Evolutionary conservation across 495 filamentous ascomycete species (phyloP), one percentile per base, ranked within the genome.

Genomic region (Lentithecium fluviatile): DNA sequence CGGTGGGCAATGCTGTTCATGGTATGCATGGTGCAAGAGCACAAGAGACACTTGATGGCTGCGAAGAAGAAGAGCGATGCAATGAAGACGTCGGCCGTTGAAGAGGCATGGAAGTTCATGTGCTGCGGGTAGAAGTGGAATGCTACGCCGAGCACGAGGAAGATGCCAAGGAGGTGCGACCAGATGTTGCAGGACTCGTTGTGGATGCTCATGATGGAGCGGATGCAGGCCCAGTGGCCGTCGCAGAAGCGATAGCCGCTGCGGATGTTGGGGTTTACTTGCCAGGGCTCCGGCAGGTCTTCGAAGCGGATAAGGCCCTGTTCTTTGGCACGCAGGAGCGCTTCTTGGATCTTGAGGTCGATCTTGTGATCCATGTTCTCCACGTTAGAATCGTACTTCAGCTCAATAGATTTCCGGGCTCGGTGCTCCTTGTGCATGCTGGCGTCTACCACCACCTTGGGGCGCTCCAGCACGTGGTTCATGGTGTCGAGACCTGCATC

Each of bases 151-250:
- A 97, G 79, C 40, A 99, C 88, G 61, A 96, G 78, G 29, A 97
- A 64, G 32, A 99, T 79, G 12, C 94, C 94, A 37, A 99, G 80
- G 10, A 85, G 80, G 71, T 99, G 94, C 12, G 91, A 89, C 95
- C 95, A 99, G 68, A 99, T 99, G 74, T 99, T 99, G 75, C 97
- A 86, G 47, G 87, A 79, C 74, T 99, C 94, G 73, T 99, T 99
- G 52, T 88, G 93, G 62, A 91, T 79, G 26, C 81, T 77, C 69
- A 97, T 90, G 54, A 89, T 82, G 5, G 91, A 96, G 20, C 82
- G 81, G 37, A 97, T 76, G 70, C 93, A 97, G 43, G 89, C 93
- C 50, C 90, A 69, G 71, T 95, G 95, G 49, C 86, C 88, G 56
- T 93, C 86, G 54, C 83, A 88, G 77, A 99, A 99, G 37, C 94